Percentiles rank a stretch among this genome's conserved stretches.
phyloP scores from a whole-genome alignment of 306 rosid genomes.

The Chamaecrista fasciculata region DNA sequence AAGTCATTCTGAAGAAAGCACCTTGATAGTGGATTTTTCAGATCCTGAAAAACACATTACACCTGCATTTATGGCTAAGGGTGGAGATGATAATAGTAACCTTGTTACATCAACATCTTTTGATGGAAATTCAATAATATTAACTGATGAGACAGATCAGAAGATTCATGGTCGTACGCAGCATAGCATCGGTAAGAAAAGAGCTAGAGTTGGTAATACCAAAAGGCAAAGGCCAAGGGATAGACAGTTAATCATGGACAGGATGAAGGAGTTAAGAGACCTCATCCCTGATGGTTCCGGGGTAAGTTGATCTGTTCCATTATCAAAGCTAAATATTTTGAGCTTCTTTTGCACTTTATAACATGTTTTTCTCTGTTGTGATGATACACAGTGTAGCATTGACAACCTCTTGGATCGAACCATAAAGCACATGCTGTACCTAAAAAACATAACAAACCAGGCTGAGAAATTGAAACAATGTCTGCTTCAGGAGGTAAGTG shows the following conservation, averaged over 20 bases:
- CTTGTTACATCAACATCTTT: constrained; percentile 41
- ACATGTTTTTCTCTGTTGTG: constrained; percentile 6
- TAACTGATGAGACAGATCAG: constrained; percentile 31
- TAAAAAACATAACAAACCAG: constrained; percentile 52
- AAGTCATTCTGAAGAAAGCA: constrained; percentile 40
- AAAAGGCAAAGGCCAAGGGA: constrained; percentile 77
- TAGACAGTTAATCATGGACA: constrained; percentile 91
- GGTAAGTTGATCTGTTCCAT: constrained; percentile 39
- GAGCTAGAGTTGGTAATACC: constrained; percentile 37
- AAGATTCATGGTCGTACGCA: constrained; percentile 23
- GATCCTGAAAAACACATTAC: constrained; percentile 25
- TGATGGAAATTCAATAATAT: constrained; percentile 37
- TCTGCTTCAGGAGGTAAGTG: constrained; percentile 45
- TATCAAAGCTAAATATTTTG: background rate
- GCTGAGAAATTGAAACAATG: constrained; percentile 64
- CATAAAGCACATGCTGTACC: constrained; percentile 74
- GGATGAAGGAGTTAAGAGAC: constrained; percentile 86
- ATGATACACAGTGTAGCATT: constrained; percentile 74
- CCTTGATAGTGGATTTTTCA: constrained; percentile 28
- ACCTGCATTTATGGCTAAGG: constrained; percentile 23
- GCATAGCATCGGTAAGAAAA: constrained; percentile 35
- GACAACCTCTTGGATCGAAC: constrained; percentile 82
- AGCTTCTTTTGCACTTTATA: constrained; percentile 5
- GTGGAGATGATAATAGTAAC: constrained; percentile 21
- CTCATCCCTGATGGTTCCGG: constrained; percentile 76